These are phyloP conservation scores for Escallonia herrerae DNA, from an alignment of 129 eudicot genomes.

Conservation along the genomic window DNA sequence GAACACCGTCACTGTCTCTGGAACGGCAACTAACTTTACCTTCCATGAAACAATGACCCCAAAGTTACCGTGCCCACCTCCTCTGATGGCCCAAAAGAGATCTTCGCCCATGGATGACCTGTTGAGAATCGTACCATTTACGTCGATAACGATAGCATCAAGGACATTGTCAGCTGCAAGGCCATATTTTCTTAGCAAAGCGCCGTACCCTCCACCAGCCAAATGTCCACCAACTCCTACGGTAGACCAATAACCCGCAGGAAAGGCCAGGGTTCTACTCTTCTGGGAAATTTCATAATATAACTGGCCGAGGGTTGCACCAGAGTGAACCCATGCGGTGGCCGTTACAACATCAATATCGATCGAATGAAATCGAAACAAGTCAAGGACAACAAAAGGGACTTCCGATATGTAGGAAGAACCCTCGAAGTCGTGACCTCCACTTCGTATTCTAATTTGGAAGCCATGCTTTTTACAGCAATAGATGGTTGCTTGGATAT, in stretches of 20 bases:
- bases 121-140: constrained; percentile 39
- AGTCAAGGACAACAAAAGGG: constrained; percentile 49
- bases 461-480: constrained; percentile 43
- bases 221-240: constrained; percentile 82
- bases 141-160: constrained; percentile 57
- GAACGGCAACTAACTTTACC: constrained; percentile 57
- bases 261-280: constrained; percentile 50
- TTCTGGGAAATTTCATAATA: constrained; percentile 59
- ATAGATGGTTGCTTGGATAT: constrained; percentile 48
- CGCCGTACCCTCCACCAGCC: constrained; percentile 72
- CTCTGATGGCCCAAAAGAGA: constrained; percentile 74
- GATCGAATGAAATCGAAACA: constrained; percentile 47
- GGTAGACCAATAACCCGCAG: constrained; percentile 69
- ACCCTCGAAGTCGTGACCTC: constrained; percentile 71
- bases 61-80: constrained; percentile 74
- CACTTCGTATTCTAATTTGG: constrained; percentile 48
- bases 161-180: constrained; percentile 70
- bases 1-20: constrained; percentile 53
- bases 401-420: constrained; percentile 37
- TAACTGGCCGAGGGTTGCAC: constrained; percentile 50
- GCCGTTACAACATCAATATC: constrained; percentile 33
- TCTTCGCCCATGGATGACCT: constrained; percentile 77
- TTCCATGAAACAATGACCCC: constrained; percentile 76
- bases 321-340: constrained; percentile 62
- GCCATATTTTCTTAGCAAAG: constrained; percentile 76